A percentile compares a stretch with the other conserved stretches of the same genome.
phyloP scores from a whole-genome alignment of 129 eudicot species.

The Lonicera japonica region DNA sequence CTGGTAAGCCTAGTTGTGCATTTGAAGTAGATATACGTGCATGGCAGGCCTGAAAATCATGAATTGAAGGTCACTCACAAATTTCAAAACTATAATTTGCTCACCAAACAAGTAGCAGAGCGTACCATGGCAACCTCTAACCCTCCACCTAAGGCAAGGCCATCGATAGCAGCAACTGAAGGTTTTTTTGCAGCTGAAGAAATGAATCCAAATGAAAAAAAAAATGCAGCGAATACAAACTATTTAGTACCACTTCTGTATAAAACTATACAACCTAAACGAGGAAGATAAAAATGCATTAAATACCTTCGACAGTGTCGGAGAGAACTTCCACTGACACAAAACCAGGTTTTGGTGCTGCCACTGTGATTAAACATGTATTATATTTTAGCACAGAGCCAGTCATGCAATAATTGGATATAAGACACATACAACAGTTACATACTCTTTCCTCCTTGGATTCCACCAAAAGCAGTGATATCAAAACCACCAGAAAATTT shows the following conservation, averaged over 20 bases:
- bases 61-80: neutral
- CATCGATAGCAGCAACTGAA: conserved; percentile 95
- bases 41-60: conserved; percentile 63
- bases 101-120: conserved; percentile 1
- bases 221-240: neutral
- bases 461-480: conserved; percentile 60
- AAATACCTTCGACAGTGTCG: conserved; percentile 73
- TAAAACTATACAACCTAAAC: neutral
- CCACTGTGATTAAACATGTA: conserved; percentile 29
- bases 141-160: conserved; percentile 97
- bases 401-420: neutral
- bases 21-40: conserved; percentile 81
- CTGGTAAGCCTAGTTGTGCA: conserved; percentile 90
- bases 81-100: neutral
- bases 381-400: conserved; percentile 5
- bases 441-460: conserved; percentile 66
- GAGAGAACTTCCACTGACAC: conserved; percentile 70
- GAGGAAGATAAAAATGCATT: neutral
- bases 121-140: conserved; percentile 96
- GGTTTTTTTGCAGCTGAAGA: conserved; percentile 79
- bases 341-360: conserved; percentile 70
- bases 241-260: neutral
- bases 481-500: conserved; percentile 99
- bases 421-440: neutral
- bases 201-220: conserved; percentile 2